Percentiles rank a stretch among this genome's conserved stretches.
Evolutionary conservation across 1,284 basidiomycete species (phyloP).

Genomic region (Flammula alnicola): DNA sequence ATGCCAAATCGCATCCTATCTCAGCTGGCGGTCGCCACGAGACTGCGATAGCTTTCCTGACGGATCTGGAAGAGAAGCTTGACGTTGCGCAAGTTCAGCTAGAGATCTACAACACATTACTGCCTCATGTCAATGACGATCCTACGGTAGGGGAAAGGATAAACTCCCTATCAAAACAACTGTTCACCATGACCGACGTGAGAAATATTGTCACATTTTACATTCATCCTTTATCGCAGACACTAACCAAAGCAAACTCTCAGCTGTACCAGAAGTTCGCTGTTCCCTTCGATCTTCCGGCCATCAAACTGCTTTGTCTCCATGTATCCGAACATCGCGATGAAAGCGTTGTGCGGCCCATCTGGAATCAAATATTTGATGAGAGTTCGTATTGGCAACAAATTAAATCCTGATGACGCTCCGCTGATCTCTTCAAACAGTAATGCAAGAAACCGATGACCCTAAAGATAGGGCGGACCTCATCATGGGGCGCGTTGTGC

Average conservation of each 20-base stretch:
- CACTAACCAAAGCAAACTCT: conserved; percentile 14
- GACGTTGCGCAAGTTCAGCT: conserved; percentile 97
- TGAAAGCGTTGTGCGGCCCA: conserved; percentile 77
- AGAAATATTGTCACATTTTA: conserved; percentile 3
- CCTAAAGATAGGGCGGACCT: conserved; percentile 60
- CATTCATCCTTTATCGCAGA: conserved; percentile 6
- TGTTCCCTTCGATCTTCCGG: conserved; percentile 83
- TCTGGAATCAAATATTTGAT: conserved; percentile 89
- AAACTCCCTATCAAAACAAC: conserved; percentile 53
- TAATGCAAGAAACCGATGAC: conserved; percentile 54
- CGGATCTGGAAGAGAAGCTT: conserved; percentile 93
- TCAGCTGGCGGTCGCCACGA: conserved; percentile 78
- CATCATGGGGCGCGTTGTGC: conserved; percentile 66
- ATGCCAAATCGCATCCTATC: conserved; percentile 92
- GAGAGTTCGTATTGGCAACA: conserved; percentile 65
- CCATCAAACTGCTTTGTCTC: conserved; percentile 89
- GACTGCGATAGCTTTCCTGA: conserved; percentile 88
- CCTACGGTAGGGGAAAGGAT: conserved; percentile 61
- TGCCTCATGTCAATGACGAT: conserved; percentile 63
- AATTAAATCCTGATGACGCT: background rate
- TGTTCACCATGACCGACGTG: conserved; percentile 78
- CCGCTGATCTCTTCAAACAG: conserved; percentile 31
- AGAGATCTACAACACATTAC: conserved; percentile 76
- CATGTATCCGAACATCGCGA: conserved; percentile 94
- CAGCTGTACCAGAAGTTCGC: conserved; percentile 93